These are phyloP conservation scores for Kockovaella imperatae DNA, from an alignment of 768 basidiomycete genomes.

Conservation along the genomic window DNA sequence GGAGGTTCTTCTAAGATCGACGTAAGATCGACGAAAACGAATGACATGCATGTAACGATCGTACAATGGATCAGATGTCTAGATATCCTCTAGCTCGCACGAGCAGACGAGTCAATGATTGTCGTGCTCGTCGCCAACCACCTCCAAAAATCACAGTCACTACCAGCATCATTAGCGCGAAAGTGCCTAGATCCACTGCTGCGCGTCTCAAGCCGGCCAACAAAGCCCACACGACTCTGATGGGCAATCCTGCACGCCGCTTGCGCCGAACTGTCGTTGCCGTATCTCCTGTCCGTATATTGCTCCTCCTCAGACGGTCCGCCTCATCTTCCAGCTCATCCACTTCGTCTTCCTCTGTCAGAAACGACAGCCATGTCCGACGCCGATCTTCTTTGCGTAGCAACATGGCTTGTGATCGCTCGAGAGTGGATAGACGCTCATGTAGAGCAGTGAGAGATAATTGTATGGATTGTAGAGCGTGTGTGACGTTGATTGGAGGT, in stretches of 20 bases:
- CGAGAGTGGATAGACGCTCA: slow-evolving; percentile 33
- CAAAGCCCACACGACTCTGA: slow-evolving; percentile 22
- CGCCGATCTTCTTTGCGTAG: slow-evolving; percentile 19
- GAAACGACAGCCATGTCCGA: slow-evolving; percentile 24
- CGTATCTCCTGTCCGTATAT: slow-evolving; percentile 3
- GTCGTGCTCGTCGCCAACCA: slow-evolving; percentile 21
- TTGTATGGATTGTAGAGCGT: slow-evolving; percentile 37
- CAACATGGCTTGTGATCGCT: slow-evolving; percentile 32
- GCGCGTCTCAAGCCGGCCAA: slow-evolving; percentile 24
- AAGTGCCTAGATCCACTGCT: slow-evolving; percentile 28
- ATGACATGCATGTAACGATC: neutral
- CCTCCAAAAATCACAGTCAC: slow-evolving; percentile 19
- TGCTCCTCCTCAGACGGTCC: slow-evolving; percentile 4
- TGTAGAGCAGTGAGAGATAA: slow-evolving; percentile 37
- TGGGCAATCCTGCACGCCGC: slow-evolving; percentile 10
- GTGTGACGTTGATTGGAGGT: slow-evolving; percentile 18
- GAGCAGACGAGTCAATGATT: slow-evolving; percentile 4
- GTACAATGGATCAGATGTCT: neutral
- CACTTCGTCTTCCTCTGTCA: slow-evolving; percentile 24
- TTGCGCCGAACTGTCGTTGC: slow-evolving; percentile 3
- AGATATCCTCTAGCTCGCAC: slow-evolving; percentile 10
- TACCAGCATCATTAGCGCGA: slow-evolving; percentile 23
- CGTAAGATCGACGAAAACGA: neutral
- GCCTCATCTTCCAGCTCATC: slow-evolving; percentile 24
- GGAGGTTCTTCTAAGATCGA: slow-evolving; percentile 46